phyloP scores from a whole-genome alignment of 2,329 filamentous ascomycete species.

The Aureobasidium sp. region DNA sequence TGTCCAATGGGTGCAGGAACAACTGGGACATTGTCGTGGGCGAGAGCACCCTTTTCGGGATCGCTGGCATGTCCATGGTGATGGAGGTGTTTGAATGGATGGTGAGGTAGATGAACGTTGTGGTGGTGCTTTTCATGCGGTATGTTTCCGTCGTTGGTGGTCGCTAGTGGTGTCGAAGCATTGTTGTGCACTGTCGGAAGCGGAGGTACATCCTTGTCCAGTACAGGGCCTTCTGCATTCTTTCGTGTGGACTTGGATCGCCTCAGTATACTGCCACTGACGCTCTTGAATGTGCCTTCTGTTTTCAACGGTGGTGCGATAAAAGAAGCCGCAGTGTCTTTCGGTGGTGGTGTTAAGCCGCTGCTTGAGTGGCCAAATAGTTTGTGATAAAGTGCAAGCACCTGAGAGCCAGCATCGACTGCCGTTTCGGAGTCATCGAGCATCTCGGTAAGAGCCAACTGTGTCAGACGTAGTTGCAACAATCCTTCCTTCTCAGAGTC shows the following conservation, averaged over 20 bases:
- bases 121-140: conserved; percentile 28
- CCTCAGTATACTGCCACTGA: conserved; percentile 74
- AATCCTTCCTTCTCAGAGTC: conserved; percentile 76
- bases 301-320: conserved; percentile 20
- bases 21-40: not conserved
- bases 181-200: conserved; percentile 20
- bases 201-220: conserved; percentile 13
- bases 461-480: conserved; percentile 93
- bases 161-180: conserved; percentile 60
- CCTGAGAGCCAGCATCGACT: conserved; percentile 78
- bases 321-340: conserved; percentile 31
- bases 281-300: conserved; percentile 34
- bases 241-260: conserved; percentile 41
- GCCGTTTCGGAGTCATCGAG: conserved; percentile 75
- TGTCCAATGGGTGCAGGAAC: conserved; percentile 29
- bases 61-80: conserved; percentile 15
- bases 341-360: conserved; percentile 31
- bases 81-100: conserved; percentile 23
- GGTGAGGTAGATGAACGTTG: conserved; percentile 30
- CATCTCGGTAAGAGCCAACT: conserved; percentile 73
- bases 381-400: conserved; percentile 70
- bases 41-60: not conserved
- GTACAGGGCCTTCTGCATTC: conserved; percentile 32
- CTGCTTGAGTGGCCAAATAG: conserved; percentile 61
- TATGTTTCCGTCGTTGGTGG: conserved; percentile 54